Evolutionary conservation across 257 asterid species (phyloP).

Genomic region (Striga asiatica): DNA sequence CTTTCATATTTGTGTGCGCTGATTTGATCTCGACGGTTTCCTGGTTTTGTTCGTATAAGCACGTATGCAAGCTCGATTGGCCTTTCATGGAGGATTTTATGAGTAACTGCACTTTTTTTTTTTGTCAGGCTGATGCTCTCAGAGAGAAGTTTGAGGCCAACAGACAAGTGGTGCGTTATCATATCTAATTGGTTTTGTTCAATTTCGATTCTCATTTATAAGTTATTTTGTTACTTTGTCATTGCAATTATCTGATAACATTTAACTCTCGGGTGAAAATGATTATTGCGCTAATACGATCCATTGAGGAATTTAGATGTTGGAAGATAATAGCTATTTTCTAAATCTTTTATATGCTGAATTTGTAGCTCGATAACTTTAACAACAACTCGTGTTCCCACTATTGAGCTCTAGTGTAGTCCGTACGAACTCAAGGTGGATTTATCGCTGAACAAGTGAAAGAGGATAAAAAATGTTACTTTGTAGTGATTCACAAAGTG

Average conservation of each 20-base stretch:
- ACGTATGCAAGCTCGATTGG: background rate
- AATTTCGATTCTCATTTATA: background rate
- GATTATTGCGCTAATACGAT: background rate
- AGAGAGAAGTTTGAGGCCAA: slow-evolving; percentile 70
- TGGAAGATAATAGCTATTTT: no score
- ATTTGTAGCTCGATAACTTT: background rate
- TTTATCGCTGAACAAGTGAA: background rate
- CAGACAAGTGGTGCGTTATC: slow-evolving; percentile 46
- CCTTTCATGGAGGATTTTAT: slow-evolving; percentile 1
- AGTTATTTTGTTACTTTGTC: background rate
- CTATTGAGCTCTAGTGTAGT: background rate
- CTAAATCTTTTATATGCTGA: background rate
- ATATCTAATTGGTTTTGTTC: background rate
- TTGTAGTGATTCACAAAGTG: no score
- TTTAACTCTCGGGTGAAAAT: no score
- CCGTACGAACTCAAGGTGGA: background rate
- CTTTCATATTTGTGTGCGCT: slow-evolving; percentile 20
- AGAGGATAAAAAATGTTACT: no score
- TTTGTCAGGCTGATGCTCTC: slow-evolving; percentile 56
- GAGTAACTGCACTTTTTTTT: background rate
- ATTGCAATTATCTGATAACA: no score
- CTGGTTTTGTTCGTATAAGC: background rate
- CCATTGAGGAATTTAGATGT: background rate
- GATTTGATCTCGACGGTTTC: slow-evolving; percentile 19
- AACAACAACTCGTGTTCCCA: background rate